phyloP scores from a whole-genome alignment of 2,329 filamentous ascomycete species.

The Raffaelea albimanens region DNA sequence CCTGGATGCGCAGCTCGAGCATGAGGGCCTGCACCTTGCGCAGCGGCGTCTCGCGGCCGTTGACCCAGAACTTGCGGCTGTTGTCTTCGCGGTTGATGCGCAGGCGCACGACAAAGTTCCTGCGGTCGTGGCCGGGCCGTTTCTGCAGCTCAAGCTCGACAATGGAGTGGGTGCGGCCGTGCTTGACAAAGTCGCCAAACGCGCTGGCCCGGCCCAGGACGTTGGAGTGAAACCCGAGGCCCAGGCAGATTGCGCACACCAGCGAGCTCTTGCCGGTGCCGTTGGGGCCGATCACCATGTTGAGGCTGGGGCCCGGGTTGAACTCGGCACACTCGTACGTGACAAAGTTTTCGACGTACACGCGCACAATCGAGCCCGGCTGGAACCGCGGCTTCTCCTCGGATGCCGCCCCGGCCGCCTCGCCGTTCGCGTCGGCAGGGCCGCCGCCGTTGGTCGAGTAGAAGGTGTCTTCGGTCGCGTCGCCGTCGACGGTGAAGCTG shows the following conservation, averaged over 20 bases:
- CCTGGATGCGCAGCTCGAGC: constrained; percentile 72
- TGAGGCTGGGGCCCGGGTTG: constrained; percentile 80
- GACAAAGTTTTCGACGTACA: constrained; percentile 81
- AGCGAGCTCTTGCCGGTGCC: constrained; percentile 96
- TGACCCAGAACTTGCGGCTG: constrained; percentile 67
- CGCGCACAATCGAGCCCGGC: constrained; percentile 79
- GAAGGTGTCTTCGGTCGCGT: constrained; percentile 1
- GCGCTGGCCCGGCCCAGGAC: constrained; percentile 80
- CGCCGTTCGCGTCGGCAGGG: constrained; percentile 5
- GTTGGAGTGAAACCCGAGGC: constrained; percentile 73
- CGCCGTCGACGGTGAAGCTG: neutral
- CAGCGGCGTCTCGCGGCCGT: constrained; percentile 53
- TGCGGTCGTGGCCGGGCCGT: constrained; percentile 37
- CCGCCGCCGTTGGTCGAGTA: constrained; percentile 9
- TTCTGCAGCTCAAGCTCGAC: constrained; percentile 88
- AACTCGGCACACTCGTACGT: constrained; percentile 93
- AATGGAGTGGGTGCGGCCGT: constrained; percentile 64
- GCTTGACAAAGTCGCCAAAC: constrained; percentile 85
- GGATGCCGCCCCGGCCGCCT: constrained; percentile 11
- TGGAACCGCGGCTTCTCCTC: constrained; percentile 33
- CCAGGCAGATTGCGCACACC: constrained; percentile 92
- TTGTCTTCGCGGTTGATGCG: constrained; percentile 77
- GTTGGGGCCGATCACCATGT: constrained; percentile 99
- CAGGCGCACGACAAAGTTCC: constrained; percentile 66
- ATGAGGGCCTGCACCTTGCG: constrained; percentile 60